Evolutionary conservation across 208 protist genomes (phyloP).

Genomic region (Trypanosoma caninum): DNA sequence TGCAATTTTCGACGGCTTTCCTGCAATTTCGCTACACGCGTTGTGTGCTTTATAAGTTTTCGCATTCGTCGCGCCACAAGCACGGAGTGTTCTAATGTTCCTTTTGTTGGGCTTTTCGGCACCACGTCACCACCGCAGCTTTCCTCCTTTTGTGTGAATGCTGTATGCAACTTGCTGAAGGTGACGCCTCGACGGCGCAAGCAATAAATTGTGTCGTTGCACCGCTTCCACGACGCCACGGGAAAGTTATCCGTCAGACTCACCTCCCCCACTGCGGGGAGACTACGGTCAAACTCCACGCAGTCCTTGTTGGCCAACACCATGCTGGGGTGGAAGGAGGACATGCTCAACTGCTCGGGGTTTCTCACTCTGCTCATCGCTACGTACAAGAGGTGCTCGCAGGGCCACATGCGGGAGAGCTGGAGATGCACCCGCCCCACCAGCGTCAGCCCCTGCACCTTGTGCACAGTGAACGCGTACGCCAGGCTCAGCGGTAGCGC

Average conservation of each 20-base stretch:
- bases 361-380: slow-evolving; percentile 89
- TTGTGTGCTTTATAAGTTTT: slow-evolving; percentile 75
- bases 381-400: slow-evolving; percentile 86
- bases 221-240: slow-evolving; percentile 81
- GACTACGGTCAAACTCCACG: slow-evolving; percentile 67
- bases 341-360: slow-evolving; percentile 87
- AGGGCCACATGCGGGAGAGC: slow-evolving; percentile 88
- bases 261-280: slow-evolving; percentile 43
- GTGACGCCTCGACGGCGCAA: slow-evolving; percentile 66
- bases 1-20: slow-evolving; percentile 41
- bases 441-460: slow-evolving; percentile 84
- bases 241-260: slow-evolving; percentile 31
- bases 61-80: slow-evolving; percentile 79
- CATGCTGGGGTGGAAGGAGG: slow-evolving; percentile 64
- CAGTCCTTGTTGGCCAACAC: slow-evolving; percentile 75
- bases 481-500: slow-evolving; percentile 75
- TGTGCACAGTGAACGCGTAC: slow-evolving; percentile 91
- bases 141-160: slow-evolving; percentile 23
- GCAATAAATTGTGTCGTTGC: slow-evolving; percentile 85
- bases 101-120: slow-evolving; percentile 4
- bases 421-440: slow-evolving; percentile 85
- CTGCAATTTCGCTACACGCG: slow-evolving; percentile 59
- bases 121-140: neutral
- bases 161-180: slow-evolving; percentile 54
- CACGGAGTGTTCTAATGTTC: slow-evolving; percentile 67